A percentile compares a stretch with the other conserved stretches of the same genome.
phyloP scores from a whole-genome alignment of 2,329 filamentous ascomycete species.

The Cadophora sp. region DNA sequence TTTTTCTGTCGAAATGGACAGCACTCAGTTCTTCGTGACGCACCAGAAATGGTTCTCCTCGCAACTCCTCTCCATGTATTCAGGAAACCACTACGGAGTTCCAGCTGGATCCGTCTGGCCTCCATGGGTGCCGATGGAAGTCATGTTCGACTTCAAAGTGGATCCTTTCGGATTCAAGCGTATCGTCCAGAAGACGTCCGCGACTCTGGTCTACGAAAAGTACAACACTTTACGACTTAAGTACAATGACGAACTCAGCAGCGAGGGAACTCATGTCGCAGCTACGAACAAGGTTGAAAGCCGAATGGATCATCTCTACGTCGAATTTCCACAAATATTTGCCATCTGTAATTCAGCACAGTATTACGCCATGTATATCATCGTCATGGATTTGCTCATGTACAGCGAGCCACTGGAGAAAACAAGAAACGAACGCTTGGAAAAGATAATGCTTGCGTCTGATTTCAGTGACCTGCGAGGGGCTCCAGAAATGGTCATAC shows the following conservation, averaged over 20 bases:
- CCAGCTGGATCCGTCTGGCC: conserved; percentile 89
- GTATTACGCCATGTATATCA: conserved; percentile 98
- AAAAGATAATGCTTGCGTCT: conserved; percentile 98
- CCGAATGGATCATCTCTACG: conserved; percentile 95
- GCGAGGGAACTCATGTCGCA: conserved; percentile 60
- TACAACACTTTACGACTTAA: conserved; percentile 97
- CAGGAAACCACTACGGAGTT: conserved; percentile 90
- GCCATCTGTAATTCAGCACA: conserved; percentile 97
- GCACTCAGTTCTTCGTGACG: conserved; percentile 96
- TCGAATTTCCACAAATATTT: conserved; percentile 92
- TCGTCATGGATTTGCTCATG: conserved; percentile 92
- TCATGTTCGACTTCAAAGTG: conserved; percentile 95
- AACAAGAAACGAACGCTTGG: conserved; percentile 90
- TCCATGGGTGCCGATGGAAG: conserved; percentile 97
- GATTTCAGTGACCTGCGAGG: conserved; percentile 97
- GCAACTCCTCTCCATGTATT: conserved; percentile 89
- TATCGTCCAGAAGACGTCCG: conserved; percentile 95
- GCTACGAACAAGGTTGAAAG: conserved; percentile 68
- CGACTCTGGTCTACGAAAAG: conserved; percentile 93
- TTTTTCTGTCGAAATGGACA: conserved; percentile 95
- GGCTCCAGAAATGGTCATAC: conserved; percentile 90
- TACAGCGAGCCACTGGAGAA: conserved; percentile 98
- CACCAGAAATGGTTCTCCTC: conserved; percentile 89
- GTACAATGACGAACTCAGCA: conserved; percentile 87
- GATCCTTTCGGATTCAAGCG: conserved; percentile 98